Conservation (phyloP, 2,329 filamentous ascomycete genomes). For the Cytospora piceicola region DNA sequence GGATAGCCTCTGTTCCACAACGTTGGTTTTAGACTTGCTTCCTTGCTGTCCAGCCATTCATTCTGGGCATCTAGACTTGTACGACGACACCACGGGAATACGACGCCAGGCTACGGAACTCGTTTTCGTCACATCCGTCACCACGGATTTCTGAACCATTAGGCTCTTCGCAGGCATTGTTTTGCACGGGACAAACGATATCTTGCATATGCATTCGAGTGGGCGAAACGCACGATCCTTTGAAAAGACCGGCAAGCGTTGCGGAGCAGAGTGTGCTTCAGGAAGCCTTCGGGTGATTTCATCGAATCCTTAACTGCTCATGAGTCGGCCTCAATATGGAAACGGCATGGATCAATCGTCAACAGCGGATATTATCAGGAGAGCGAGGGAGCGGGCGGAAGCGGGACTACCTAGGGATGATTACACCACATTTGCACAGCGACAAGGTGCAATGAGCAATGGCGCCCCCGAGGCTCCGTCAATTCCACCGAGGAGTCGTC, state of each 20-base stretch:
- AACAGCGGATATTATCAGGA: conserved; percentile 55
- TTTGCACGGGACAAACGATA: conserved; percentile 16
- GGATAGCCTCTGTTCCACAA: conserved; percentile 9
- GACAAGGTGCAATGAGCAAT: conserved; percentile 34
- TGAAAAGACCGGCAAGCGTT: conserved; percentile 14
- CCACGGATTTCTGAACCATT: conserved; percentile 12
- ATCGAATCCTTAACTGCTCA: conserved; percentile 42
- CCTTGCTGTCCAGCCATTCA: conserved; percentile 3
- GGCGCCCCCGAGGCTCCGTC: conserved; percentile 34
- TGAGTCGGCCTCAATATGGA: conserved; percentile 61
- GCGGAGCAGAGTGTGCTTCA: conserved; percentile 27
- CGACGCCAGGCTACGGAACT: conserved; percentile 20
- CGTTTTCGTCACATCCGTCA: conserved; percentile 29
- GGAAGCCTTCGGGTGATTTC: conserved; percentile 31
- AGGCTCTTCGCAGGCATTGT: conserved; percentile 21
- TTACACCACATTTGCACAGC: conserved; percentile 35
- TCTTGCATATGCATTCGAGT: conserved; percentile 35
- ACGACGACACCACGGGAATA: conserved; percentile 10
- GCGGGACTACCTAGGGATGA: conserved; percentile 44
- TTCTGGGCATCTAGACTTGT: not conserved
- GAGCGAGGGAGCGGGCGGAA: conserved; percentile 58
- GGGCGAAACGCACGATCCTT: conserved; percentile 19
- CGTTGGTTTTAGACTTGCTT: conserved; percentile 6
- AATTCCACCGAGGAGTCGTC: conserved; percentile 38
- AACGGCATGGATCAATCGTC: conserved; percentile 53